Base-by-base conservation (phyloP, 768 basidiomycete species). In the Sistotremastrum niveocremeum region DNA sequence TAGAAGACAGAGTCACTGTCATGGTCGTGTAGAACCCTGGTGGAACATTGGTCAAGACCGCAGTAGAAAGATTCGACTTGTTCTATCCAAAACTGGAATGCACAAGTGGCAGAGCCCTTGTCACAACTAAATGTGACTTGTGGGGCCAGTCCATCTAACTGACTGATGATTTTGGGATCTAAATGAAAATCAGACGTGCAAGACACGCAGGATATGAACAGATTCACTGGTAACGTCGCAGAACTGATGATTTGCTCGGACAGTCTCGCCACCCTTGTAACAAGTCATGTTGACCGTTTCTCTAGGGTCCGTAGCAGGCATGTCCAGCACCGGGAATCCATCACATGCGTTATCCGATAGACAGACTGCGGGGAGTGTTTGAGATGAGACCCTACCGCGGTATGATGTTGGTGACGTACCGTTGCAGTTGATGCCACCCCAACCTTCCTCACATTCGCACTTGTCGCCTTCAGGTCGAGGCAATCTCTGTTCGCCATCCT, bases 21-120 rank as follows among this genome's bases (percentile, higher is more conserved):
- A 57, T 77, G 81, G 5, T 73, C 78, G 1, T 65, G 55, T 34
- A 68, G 57, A 45, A 64, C 47, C 5, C 59, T 57, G 5, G 77
- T 77, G 3, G 57, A 60, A 58, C 95, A 98, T 11, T 73, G 59
- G 38, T 84, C 71, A 45, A 99, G 71, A 7, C 77, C 76, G 63
- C 95, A 99, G 64, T 95, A 97, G 63, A 99, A 98, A 0, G 89
- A 93, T 60, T 99, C 94, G 46, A 89, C 74, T 54, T 85, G 71
- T 5, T 84, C 90, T 6, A 90, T 88, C 95, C 95, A 99, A 67
- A 99, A 99, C 63, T 99, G 93, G 72, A 99, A 99, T 28, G 79
- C 77, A 59, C 95, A 99, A 1, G 76, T 76, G 4, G 66, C 64
- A 8, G 71, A 66, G 2, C 58, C 49, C 12, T 66, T 73, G 48